A percentile compares a stretch with the other conserved stretches of the same genome.
Conservation (phyloP, 257 asterid genomes). For the Solanum clarkiae region DNA sequence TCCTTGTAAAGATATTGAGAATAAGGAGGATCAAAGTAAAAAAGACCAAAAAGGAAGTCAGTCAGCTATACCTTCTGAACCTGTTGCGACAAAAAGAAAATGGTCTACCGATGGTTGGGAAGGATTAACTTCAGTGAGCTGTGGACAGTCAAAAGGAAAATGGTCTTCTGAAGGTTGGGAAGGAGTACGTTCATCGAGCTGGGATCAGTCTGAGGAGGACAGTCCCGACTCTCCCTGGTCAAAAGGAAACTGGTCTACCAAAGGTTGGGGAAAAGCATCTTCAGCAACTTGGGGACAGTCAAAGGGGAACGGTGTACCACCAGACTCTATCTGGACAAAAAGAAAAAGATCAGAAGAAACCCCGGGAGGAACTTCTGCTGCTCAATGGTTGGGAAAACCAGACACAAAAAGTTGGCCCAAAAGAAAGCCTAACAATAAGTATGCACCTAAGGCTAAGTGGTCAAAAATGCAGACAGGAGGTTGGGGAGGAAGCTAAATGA, state of each 20-base stretch:
- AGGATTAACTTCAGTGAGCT: background rate
- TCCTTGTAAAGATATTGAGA: background rate
- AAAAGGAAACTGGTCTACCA: background rate
- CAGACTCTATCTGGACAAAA: background rate
- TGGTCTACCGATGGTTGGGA: background rate
- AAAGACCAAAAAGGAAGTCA: background rate
- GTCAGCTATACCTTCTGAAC: background rate
- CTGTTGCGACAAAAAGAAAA: background rate
- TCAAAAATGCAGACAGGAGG: background rate
- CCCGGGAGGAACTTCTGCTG: background rate
- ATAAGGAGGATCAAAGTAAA: background rate
- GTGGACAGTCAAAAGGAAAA: background rate
- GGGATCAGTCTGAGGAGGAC: background rate
- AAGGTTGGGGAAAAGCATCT: background rate
- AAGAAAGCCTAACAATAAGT: background rate
- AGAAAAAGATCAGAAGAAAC: background rate
- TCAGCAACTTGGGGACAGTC: background rate
- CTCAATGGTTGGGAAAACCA: background rate
- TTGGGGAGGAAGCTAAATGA: background rate
- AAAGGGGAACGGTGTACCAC: background rate
- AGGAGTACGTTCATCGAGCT: background rate
- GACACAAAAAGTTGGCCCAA: background rate
- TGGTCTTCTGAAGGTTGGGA: conserved; percentile 1
- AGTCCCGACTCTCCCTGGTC: background rate
- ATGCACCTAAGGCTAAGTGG: background rate